Evolutionary conservation across 352 stramenopile species (phyloP), one percentile per base, ranked within the genome.

Genomic region (Paralagenidium karlingii): DNA sequence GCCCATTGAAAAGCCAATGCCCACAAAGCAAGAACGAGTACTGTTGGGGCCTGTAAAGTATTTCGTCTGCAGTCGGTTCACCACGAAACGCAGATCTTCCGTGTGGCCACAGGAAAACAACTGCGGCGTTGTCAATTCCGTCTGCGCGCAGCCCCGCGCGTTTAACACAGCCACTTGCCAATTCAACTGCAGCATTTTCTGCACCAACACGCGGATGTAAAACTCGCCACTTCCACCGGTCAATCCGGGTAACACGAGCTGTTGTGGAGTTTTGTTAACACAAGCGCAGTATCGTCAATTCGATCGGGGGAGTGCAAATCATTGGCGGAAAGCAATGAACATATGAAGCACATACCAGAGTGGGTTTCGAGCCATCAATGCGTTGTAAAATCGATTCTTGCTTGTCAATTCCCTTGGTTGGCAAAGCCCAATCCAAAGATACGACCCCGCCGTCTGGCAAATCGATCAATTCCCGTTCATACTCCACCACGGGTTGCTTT

Each of bases 151-250:
- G 19, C 68, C 70, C 24, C 70, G 58, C n/a, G 75, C 68, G 34
- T 84, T 84, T 38, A 85, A 43, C 40, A 85, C 71, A 31, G 82
- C 68, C 41, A 68, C 73, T 32, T 82, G 75, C 75, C 70, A 88
- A 12, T 58, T 64, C 5, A 54, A 16, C 11, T 51, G 27, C 18
- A 68, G 42, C 25, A 82, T 32, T 1, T 43, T 42, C 13, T 64
- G 45, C 8, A 74, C 67, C 3, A 56, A 43, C 12, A 36, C 61
- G 43, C 73, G 63, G 48, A 86, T 71, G 57, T 86, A 86, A 46
- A 69, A 68, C 47, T 81, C 68, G 19, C 55, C 24, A 41, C 68
- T 81, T 30, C 66, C 63, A 8, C 68, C 68, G 0, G 71, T 80
- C 30, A 82, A 51, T 19, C 71, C 71, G 3, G 70, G 68, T 0